Base-by-base conservation (phyloP, 176 grass and related monocot species). In the Avena eriantha region DNA sequence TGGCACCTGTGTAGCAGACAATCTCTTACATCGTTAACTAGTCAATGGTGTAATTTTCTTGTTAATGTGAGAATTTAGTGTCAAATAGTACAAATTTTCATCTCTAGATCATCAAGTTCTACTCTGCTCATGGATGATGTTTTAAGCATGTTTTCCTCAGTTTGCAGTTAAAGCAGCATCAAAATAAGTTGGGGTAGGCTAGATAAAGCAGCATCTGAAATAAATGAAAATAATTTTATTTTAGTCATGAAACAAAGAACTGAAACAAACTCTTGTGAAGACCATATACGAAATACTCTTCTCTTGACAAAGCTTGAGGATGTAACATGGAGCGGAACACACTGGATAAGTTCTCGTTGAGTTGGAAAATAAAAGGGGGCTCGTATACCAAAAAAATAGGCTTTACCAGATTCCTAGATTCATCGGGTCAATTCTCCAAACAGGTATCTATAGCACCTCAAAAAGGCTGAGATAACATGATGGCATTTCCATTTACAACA, bases 261-360 rank as follows among this genome's bases (percentile, higher is more conserved):
- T 74, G 2, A 48, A 49, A 24, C 71, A 73, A 73, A 3, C 39
- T 73, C 21, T 74, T 73, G 10, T 73, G 70, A 73, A 73, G 43
- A 14, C 1, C 1, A 49, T 15, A 49, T 22, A 49, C 12, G 5
- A 49, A 41, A 73, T 11, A 72, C 36, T 72, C 1, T 2, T 72
- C 69, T 46, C 36, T 72, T 19, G 39, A 46, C 19, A 45, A 46
- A 45, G 0, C 21, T 43, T 45, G 22, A 73, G 41, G 21, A 14
- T 39, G 69, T 46, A 11, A 13, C 10, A 3, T 8, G 11, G 5
- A 46, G 69, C 7, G 10, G 69, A 71, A 23, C 19, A 23, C 22
- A 5, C 9, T n/a, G 45, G 35, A 43, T 71, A 10, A 7, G 19
- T 36, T 34, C 31, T 36, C 18, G 33, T 68, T 17, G 65, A 35